A percentile compares a stretch with the other conserved stretches of the same genome.
Conservation (phyloP, 2,329 filamentous ascomycete species). For the Cladorrhinum sp. region DNA sequence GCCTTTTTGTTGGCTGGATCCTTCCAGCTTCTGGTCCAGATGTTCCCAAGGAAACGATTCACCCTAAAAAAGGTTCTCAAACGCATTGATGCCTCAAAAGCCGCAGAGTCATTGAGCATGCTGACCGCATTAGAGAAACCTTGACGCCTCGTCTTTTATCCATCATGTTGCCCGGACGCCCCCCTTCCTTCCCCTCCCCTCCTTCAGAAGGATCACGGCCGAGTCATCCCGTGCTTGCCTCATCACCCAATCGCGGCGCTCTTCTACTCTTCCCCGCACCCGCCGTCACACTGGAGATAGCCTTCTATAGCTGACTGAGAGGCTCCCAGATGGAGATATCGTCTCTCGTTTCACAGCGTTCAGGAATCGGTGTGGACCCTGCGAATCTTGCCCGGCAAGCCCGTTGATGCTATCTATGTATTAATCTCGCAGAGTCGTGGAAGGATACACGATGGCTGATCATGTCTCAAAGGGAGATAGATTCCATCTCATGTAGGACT, state of each 20-base stretch:
- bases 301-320: not conserved
- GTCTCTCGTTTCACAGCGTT: not conserved
- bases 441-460: not conserved
- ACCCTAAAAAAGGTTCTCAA: not conserved
- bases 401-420: too few species aligned
- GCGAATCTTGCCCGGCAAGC: not conserved
- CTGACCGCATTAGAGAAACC: not conserved
- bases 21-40: not conserved
- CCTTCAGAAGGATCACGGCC: not conserved
- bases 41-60: not conserved
- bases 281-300: not conserved
- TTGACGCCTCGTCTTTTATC: not conserved
- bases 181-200: too few species aligned
- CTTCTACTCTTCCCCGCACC: not conserved
- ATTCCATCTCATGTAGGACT: too few species aligned
- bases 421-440: not conserved
- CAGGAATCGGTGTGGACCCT: too few species aligned
- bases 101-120: not conserved
- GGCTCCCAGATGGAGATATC: not conserved
- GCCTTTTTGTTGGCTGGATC: not conserved
- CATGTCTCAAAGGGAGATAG: too few species aligned
- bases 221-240: slow-evolving; percentile 4
- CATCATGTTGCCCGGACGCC: not conserved
- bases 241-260: slow-evolving; percentile 3
- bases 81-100: not conserved